Evolutionary conservation across 1,139 yeast genomes (phyloP).

Genomic region (Nakaseomyces delphensis): DNA sequence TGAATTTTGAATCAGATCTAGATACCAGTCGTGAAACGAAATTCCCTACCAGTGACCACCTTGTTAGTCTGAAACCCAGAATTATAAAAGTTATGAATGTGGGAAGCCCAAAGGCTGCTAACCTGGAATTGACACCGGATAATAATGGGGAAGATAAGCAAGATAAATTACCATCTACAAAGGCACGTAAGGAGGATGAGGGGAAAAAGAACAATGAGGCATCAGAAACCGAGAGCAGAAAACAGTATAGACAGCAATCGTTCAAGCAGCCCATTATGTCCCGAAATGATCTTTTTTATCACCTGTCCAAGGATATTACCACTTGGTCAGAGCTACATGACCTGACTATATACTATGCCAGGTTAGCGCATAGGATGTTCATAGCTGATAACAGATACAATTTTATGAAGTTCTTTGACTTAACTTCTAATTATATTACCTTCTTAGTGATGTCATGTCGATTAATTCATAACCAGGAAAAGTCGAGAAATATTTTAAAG

Average conservation of each 20-base stretch:
- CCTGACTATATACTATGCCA: slow-evolving; percentile 40
- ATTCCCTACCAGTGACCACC: slow-evolving; percentile 26
- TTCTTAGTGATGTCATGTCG: slow-evolving; percentile 45
- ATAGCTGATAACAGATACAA: slow-evolving; percentile 41
- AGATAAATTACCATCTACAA: background rate
- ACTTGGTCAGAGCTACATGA: slow-evolving; percentile 49
- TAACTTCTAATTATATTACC: slow-evolving; percentile 42
- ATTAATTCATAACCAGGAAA: slow-evolving; percentile 43
- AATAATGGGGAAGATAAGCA: background rate
- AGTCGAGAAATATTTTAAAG: slow-evolving; percentile 38
- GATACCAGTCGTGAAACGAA: slow-evolving; percentile 20
- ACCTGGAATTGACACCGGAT: background rate
- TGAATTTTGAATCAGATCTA: slow-evolving; percentile 26
- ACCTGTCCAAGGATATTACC: slow-evolving; percentile 48
- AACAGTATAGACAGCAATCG: background rate
- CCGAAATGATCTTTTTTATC: slow-evolving; percentile 41
- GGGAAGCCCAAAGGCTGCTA: background rate
- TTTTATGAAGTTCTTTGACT: slow-evolving; percentile 45
- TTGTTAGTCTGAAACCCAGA: slow-evolving; percentile 21
- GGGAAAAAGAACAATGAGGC: background rate
- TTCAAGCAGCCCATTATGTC: slow-evolving; percentile 5
- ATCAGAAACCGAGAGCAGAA: slow-evolving; percentile 1
- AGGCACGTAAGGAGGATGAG: background rate
- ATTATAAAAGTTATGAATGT: slow-evolving; percentile 10
- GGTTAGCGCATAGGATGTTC: slow-evolving; percentile 42